Conservation (phyloP, 169 alveolate species). For the Eimeria praecox region DNA sequence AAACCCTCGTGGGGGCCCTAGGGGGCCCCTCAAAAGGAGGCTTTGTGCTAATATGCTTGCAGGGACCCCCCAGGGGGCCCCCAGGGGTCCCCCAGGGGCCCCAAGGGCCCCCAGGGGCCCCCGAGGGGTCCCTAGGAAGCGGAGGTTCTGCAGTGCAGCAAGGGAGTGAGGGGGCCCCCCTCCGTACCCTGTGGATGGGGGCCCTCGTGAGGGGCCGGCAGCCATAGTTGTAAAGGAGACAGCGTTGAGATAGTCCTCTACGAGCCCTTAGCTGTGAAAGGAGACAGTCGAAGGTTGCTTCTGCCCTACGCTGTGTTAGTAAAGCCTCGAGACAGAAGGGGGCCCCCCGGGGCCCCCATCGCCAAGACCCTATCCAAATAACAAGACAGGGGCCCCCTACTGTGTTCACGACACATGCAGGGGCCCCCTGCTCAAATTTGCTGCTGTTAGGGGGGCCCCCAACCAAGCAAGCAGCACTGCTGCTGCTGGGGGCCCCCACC, state of each 20-base stretch:
- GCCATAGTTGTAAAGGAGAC: not conserved
- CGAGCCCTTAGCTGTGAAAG: not conserved
- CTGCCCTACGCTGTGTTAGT: not conserved
- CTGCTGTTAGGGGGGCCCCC: not conserved
- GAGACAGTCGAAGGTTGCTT: not conserved
- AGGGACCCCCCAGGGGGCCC: not conserved
- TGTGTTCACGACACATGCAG: not conserved
- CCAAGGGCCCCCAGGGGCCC: not conserved
- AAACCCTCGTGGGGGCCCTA: not conserved
- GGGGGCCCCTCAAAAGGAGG: not conserved
- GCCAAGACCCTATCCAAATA: slow-evolving; percentile 16
- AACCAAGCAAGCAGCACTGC: not conserved
- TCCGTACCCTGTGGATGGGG: not conserved
- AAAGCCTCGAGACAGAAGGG: slow-evolving; percentile 20
- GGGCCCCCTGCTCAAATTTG: not conserved
- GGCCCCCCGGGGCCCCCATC: slow-evolving; percentile 32
- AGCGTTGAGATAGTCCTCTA: slow-evolving; percentile 12
- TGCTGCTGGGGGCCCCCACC: slow-evolving; percentile 10
- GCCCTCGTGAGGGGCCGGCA: not conserved
- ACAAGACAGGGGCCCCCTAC: slow-evolving; percentile 53
- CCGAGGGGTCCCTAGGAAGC: not conserved
- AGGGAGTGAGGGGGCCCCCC: no score
- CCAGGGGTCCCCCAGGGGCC: not conserved
- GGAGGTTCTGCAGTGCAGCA: not conserved
- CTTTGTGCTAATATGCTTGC: not conserved